phyloP scores from a whole-genome alignment of 805 yeast species.

The Candida alai region DNA sequence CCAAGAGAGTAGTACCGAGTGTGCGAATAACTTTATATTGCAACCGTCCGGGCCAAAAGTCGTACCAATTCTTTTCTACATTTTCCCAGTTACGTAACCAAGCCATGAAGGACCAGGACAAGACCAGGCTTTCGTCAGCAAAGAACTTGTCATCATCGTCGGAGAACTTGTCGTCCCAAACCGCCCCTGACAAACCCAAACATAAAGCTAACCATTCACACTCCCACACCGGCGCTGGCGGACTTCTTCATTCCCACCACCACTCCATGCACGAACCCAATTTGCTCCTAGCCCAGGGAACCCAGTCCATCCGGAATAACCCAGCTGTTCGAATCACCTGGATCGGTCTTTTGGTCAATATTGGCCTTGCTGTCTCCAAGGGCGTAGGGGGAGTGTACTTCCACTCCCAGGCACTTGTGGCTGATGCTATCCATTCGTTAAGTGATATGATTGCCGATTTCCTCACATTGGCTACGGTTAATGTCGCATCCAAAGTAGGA shows the following conservation, averaged over 20 bases:
- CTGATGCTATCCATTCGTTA: slow-evolving; percentile 92
- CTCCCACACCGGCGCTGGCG: slow-evolving; percentile 15
- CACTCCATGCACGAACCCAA: slow-evolving; percentile 46
- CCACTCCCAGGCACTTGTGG: slow-evolving; percentile 91
- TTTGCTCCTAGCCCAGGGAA: slow-evolving; percentile 30
- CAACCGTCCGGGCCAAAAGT: too few relatives aligned
- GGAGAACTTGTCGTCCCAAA: too few relatives aligned
- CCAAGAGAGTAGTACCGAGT: too few relatives aligned
- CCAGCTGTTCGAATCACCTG: slow-evolving; percentile 93
- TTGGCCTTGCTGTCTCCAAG: slow-evolving; percentile 82
- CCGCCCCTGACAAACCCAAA: too few relatives aligned
- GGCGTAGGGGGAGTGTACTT: slow-evolving; percentile 86
- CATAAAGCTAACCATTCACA: slow-evolving; percentile 10
- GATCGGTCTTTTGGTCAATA: slow-evolving; percentile 81
- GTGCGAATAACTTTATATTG: too few relatives aligned
- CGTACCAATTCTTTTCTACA: slow-evolving; percentile 1
- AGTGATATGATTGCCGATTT: slow-evolving; percentile 89
- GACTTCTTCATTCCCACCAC: slow-evolving; percentile 35
- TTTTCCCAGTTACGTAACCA: neutral
- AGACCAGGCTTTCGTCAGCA: neutral
- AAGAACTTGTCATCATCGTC: too few relatives aligned
- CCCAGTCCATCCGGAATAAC: slow-evolving; percentile 38
- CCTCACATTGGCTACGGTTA: slow-evolving; percentile 83
- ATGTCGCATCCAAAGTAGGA: slow-evolving; percentile 56
- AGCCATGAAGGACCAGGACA: neutral